Percentiles rank a stretch among this genome's conserved stretches.
Evolutionary conservation across 148 eudicot genomes (phyloP).

Genomic region (Fallopia convolvulus): DNA sequence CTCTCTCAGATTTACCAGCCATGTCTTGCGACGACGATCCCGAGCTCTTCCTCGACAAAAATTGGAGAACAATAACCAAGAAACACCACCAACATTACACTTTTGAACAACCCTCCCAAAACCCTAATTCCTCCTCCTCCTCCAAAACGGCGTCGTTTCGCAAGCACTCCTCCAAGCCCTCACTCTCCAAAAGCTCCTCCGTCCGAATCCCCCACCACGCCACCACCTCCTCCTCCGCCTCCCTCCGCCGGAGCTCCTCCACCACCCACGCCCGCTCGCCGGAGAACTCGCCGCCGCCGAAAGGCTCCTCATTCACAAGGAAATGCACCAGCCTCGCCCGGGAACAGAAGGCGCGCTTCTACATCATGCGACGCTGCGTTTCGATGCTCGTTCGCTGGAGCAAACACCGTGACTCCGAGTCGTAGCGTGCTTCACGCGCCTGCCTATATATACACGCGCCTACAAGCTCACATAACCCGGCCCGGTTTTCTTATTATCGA

Average conservation of each 20-base stretch:
- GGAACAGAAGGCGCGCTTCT: slow-evolving; percentile 11
- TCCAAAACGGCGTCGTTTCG: slow-evolving; percentile 6
- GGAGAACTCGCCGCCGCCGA: slow-evolving; percentile 2
- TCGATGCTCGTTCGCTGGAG: slow-evolving; percentile 11
- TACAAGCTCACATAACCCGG: neutral
- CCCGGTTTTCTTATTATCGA: too few species aligned
- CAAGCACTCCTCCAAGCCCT: neutral
- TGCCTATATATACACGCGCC: neutral
- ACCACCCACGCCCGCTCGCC: neutral
- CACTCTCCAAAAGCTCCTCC: neutral
- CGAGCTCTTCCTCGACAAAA: slow-evolving; percentile 8
- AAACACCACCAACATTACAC: slow-evolving; percentile 3
- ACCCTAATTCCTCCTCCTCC: slow-evolving; percentile 9
- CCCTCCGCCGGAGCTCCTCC: slow-evolving; percentile 13
- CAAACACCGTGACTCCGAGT: slow-evolving; percentile 9
- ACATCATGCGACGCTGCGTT: slow-evolving; percentile 13
- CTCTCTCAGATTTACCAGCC: neutral
- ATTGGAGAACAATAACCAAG: neutral
- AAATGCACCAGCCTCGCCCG: slow-evolving; percentile 5
- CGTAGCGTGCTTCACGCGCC: neutral
- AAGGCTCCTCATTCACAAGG: slow-evolving; percentile 2
- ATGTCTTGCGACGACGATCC: slow-evolving; percentile 6
- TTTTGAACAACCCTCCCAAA: neutral
- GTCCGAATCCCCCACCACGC: neutral
- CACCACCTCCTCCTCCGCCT: neutral